A percentile compares a stretch with the other conserved stretches of the same genome.
Conservation (phyloP, 1,284 basidiomycete species). For the Phaffia rhodozyma region DNA sequence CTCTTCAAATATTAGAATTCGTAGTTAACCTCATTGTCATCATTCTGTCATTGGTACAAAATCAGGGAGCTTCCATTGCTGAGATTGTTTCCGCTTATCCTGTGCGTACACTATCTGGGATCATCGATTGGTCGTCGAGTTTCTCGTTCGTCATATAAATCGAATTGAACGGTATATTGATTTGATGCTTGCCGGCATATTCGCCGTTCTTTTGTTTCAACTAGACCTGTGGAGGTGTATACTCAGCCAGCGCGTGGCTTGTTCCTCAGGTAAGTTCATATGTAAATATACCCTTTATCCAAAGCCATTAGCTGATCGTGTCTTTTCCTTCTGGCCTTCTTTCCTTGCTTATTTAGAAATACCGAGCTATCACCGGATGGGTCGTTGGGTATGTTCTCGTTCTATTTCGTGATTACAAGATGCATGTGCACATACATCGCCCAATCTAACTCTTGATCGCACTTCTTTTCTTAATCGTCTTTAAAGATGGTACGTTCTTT, state of each 20-base stretch:
- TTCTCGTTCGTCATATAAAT: neutral
- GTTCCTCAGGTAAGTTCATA: constrained; percentile 6
- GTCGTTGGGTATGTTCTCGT: constrained; percentile 48
- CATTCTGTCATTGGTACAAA: constrained; percentile 24
- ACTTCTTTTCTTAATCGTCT: no score
- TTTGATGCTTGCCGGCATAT: neutral
- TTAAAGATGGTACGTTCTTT: no score
- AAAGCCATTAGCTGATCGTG: no score
- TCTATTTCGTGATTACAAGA: no score
- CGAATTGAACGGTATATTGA: neutral
- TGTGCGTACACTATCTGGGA: neutral
- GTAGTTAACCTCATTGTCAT: constrained; percentile 16
- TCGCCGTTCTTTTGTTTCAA: neutral
- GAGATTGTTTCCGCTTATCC: constrained; percentile 32
- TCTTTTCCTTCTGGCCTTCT: no score
- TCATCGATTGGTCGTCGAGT: neutral
- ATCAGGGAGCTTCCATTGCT: constrained; percentile 24
- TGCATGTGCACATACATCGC: no score
- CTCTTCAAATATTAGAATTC: neutral
- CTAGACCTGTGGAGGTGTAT: constrained; percentile 29
- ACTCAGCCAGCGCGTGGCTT: constrained; percentile 22
- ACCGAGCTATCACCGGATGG: constrained; percentile 48
- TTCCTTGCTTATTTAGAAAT: constrained; percentile 26
- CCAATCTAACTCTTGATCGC: no score
- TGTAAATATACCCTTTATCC: no score